A percentile compares a stretch with the other conserved stretches of the same genome.
phyloP scores from a whole-genome alignment of 148 eudicot species.

The Silene conica region DNA sequence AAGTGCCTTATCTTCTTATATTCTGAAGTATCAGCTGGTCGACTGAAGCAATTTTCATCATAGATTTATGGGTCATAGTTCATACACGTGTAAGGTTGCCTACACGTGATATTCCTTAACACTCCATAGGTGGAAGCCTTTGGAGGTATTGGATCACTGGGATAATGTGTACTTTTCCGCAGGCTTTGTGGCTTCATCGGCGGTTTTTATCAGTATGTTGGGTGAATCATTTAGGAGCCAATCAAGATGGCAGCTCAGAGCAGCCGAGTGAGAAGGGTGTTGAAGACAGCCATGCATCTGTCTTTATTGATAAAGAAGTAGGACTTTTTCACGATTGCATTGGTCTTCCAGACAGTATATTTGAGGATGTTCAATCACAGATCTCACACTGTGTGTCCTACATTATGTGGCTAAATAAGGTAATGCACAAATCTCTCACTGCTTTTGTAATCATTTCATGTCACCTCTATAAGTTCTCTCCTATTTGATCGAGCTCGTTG shows the following conservation, averaged over 20 bases:
- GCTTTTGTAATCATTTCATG: not conserved
- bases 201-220: conserved; percentile 68
- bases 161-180: conserved; percentile 13
- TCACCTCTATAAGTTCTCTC: not conserved
- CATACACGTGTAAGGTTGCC: not conserved
- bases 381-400: conserved; percentile 59
- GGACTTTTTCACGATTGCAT: conserved; percentile 47
- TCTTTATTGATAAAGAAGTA: conserved; percentile 43
- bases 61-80: not conserved
- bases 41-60: not conserved
- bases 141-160: not conserved
- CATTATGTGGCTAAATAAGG: conserved; percentile 63
- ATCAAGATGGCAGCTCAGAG: conserved; percentile 16
- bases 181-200: conserved; percentile 94
- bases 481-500: not conserved
- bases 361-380: conserved; percentile 76
- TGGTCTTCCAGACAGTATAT: conserved; percentile 44
- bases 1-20: not conserved
- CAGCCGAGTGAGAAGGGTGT: conserved; percentile 6
- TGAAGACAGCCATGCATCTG: conserved; percentile 16
- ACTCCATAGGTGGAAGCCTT: not conserved
- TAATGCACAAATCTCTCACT: conserved; percentile 20
- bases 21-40: not conserved
- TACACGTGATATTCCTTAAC: not conserved
- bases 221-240: conserved; percentile 42